Conservation (phyloP, 306 rosid species). For the Medicago arabica region DNA sequence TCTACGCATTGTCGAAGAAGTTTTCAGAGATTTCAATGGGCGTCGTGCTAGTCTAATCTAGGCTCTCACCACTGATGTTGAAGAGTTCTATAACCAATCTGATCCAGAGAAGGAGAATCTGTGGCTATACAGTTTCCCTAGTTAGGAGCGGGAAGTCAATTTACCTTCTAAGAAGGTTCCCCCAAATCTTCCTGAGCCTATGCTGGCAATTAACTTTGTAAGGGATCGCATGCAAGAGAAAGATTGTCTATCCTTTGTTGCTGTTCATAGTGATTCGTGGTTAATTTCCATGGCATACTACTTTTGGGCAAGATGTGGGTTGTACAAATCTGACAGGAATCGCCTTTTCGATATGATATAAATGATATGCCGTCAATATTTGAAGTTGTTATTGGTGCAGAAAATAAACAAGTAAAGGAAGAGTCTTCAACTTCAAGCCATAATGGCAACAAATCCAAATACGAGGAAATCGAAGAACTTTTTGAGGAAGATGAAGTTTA, state of each 20-base stretch:
- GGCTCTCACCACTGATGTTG: conserved; percentile 89
- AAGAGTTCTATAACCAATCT: conserved; percentile 81
- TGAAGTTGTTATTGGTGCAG: conserved; percentile 85
- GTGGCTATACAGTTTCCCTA: conserved; percentile 83
- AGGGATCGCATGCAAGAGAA: conserved; percentile 95
- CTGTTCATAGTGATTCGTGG: conserved; percentile 97
- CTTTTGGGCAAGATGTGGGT: conserved; percentile 75
- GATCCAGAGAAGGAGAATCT: conserved; percentile 99
- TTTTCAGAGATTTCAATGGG: conserved; percentile 62
- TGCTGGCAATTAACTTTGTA: conserved; percentile 91
- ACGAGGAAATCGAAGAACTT: too few species aligned
- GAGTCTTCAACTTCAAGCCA: conserved; percentile 70
- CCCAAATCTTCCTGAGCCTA: conserved; percentile 95
- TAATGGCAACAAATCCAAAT: conserved; percentile 2
- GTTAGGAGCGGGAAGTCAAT: conserved; percentile 95
- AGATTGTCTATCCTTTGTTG: conserved; percentile 88
- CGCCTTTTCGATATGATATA: too few species aligned
- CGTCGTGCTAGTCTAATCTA: conserved; percentile 78
- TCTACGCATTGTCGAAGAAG: conserved; percentile 65
- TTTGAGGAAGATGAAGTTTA: too few species aligned
- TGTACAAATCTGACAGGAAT: too few species aligned
- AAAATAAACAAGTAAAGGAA: conserved; percentile 80
- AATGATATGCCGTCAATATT: conserved; percentile 70
- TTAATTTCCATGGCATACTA: conserved; percentile 88
- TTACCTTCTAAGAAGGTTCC: conserved; percentile 98